Percentiles rank a stretch among this genome's conserved stretches.
These are phyloP conservation scores for Groenewaldozyma auringiensis DNA, from an alignment of 1,139 yeast genomes.

Conservation along the genomic window DNA sequence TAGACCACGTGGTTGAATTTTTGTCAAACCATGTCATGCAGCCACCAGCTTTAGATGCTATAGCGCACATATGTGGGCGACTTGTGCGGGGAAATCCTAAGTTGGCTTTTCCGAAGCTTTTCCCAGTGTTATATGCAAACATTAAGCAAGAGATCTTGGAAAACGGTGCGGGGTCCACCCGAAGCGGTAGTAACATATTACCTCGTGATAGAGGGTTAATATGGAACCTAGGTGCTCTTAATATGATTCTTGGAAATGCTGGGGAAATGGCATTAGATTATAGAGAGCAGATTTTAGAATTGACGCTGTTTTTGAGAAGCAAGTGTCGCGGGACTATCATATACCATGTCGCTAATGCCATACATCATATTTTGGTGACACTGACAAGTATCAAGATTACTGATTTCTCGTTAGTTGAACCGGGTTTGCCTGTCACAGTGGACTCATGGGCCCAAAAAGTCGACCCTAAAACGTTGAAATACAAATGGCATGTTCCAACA, in stretches of 20 bases:
- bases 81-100: conserved; percentile 56
- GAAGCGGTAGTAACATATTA: conserved; percentile 60
- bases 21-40: conserved; percentile 54
- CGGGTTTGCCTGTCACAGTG: conserved; percentile 13
- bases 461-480: conserved; percentile 37
- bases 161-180: conserved; percentile 73
- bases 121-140: conserved; percentile 41
- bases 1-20: conserved; percentile 49
- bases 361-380: conserved; percentile 62
- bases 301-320: conserved; percentile 47
- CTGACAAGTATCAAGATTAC: conserved; percentile 40
- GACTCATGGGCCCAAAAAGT: conserved; percentile 30
- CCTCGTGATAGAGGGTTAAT: conserved; percentile 73
- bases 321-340: conserved; percentile 59
- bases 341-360: conserved; percentile 40
- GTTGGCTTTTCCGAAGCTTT: conserved; percentile 40
- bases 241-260: conserved; percentile 67
- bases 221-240: conserved; percentile 64
- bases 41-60: conserved; percentile 52
- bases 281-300: conserved; percentile 41
- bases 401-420: conserved; percentile 20
- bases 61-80: conserved; percentile 64
- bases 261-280: conserved; percentile 43
- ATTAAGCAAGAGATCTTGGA: conserved; percentile 67
- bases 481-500: conserved; percentile 72